These are phyloP conservation scores for Wickerhamiella kurtzmanii DNA, from an alignment of 805 yeast genomes.

Conservation along the genomic window DNA sequence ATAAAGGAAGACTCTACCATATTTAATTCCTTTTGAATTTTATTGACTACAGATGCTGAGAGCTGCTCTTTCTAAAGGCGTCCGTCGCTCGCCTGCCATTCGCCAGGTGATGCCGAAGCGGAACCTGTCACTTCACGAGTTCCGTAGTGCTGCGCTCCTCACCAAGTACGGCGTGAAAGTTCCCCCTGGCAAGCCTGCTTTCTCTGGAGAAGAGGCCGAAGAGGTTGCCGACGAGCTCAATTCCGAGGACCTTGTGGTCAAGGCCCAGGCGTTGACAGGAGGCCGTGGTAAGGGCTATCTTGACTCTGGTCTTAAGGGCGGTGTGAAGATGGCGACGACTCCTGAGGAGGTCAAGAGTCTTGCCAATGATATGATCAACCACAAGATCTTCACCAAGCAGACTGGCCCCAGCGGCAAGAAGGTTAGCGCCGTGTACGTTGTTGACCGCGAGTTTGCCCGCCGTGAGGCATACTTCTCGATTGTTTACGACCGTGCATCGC, in stretches of 20 bases:
- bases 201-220: conserved; percentile 78
- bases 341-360: conserved; percentile 77
- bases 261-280: conserved; percentile 98
- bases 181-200: conserved; percentile 84
- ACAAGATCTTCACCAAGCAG: conserved; percentile 93
- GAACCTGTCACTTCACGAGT: conserved; percentile 85
- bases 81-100: not conserved
- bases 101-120: conserved; percentile 31
- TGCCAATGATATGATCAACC: conserved; percentile 80
- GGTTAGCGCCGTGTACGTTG: conserved; percentile 91
- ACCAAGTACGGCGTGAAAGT: conserved; percentile 75
- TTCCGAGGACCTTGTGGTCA: conserved; percentile 76
- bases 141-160: conserved; percentile 81
- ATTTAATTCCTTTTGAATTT: no score
- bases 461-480: conserved; percentile 95
- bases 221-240: conserved; percentile 60
- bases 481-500: conserved; percentile 83
- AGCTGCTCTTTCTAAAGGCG: not conserved
- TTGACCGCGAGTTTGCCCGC: conserved; percentile 83
- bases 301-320: conserved; percentile 90
- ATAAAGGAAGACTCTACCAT: no score
- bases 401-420: conserved; percentile 95
- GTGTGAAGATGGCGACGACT: conserved; percentile 78
- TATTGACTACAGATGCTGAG: conserved; percentile 1
- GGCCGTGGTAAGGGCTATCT: conserved; percentile 99